Evolutionary conservation across 371 early-diverging fungal genomes (phyloP).

Genomic region (Mucor piriformis): DNA sequence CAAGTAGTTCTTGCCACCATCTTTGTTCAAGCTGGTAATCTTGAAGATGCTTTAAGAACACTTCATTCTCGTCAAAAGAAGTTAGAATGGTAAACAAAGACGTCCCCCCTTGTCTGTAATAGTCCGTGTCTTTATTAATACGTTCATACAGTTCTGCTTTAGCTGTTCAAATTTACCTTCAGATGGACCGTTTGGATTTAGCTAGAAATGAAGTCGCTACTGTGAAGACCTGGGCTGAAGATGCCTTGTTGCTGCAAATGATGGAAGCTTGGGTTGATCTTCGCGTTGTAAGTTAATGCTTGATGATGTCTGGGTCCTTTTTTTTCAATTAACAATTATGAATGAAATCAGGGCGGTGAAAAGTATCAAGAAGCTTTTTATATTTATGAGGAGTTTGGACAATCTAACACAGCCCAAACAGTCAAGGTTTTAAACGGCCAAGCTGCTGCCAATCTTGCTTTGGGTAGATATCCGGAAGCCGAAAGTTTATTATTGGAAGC

Average conservation of each 20-base stretch:
- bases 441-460: conserved; percentile 84
- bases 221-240: conserved; percentile 86
- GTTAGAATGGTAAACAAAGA: conserved; percentile 84
- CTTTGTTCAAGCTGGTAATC: conserved; percentile 45
- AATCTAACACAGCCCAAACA: conserved; percentile 73
- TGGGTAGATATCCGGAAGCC: conserved; percentile 87
- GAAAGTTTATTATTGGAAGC: conserved; percentile 83
- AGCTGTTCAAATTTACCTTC: conserved; percentile 78
- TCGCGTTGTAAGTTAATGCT: conserved; percentile 50
- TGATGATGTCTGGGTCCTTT: background rate
- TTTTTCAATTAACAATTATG: background rate
- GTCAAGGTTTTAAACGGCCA: conserved; percentile 79
- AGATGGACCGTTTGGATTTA: conserved; percentile 83
- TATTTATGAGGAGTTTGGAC: conserved; percentile 92
- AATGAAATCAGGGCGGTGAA: conserved; percentile 63
- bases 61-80: conserved; percentile 72
- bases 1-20: conserved; percentile 51
- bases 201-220: conserved; percentile 80
- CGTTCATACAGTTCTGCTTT: conserved; percentile 67
- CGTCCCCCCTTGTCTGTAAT: too few species aligned
- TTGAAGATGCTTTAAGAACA: conserved; percentile 62
- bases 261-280: conserved; percentile 92
- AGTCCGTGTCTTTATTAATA: background rate
- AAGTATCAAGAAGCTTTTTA: conserved; percentile 89
- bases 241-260: conserved; percentile 88